Evolutionary conservation across 2,329 filamentous ascomycete genomes (phyloP), one percentile per base, ranked within the genome.

Genomic region (Coccinonectria pachysandricola): DNA sequence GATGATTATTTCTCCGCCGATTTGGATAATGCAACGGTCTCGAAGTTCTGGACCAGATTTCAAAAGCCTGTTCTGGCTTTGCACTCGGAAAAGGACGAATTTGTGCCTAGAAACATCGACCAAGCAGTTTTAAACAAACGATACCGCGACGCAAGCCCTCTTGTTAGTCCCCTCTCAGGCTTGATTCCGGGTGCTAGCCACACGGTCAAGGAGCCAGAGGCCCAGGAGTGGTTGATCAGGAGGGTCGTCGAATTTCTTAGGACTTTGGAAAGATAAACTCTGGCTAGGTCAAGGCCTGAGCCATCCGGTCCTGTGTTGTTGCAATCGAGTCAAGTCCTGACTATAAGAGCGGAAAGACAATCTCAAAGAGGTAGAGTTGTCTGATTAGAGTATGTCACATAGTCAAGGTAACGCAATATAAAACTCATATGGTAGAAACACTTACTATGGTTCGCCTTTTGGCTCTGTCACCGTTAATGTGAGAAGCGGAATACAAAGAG

Each of bases 1-100:
- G 87, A 95, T 49, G 87, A 94, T 49, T 84, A 81, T 47, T 94
- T 93, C 57, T 87, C 80, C n/a, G 76, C 74, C 3, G 81, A 91
- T 47, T 57, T 91, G n/a, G 52, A 60, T 1, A 57, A 65, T 16
- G 61, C 69, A 16, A 60, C 64, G 11, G 58, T 86, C 6, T 46
- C 53, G 13, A 50, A 50, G 9, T 78, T 77, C n/a, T 94, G 88
- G 67, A 68, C 75, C 4, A 58, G 57, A 25, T 59, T 84, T 29
- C 57, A 60, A 21, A 64, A 69, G 27, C 70, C 73, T 2, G 52
- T 84, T 1, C 56, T 81, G 37, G 71, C 82, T 11, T 47, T 86
- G 16, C 71, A 75, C 32, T 77, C 77, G 2, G 76, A 61, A 5
- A 54, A 64, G 21, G 82, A 88, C 49, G 74, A 82, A 49, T 73